A percentile compares a stretch with the other conserved stretches of the same genome.
Evolutionary conservation across 352 stramenopile species (phyloP).

Genomic region (Peronospora belbahrii): DNA sequence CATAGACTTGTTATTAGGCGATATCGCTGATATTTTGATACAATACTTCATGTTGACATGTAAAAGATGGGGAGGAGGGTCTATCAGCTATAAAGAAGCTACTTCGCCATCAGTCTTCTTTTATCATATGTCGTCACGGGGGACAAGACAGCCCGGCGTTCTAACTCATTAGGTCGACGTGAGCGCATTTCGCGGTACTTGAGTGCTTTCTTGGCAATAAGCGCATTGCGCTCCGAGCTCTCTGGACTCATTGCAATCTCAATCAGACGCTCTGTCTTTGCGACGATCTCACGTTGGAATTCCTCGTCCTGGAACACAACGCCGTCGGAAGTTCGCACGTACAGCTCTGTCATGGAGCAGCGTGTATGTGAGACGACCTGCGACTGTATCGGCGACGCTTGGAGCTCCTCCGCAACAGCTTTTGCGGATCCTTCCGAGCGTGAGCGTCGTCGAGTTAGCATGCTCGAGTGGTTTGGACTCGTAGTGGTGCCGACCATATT

Average conservation of each 20-base stretch:
- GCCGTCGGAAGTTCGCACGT: slow-evolving; percentile 19
- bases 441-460: slow-evolving; percentile 12
- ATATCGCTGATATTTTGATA: not conserved
- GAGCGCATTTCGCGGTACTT: slow-evolving; percentile 26
- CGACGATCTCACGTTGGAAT: slow-evolving; percentile 22
- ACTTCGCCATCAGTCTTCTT: not conserved
- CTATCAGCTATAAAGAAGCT: not conserved
- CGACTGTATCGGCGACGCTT: slow-evolving; percentile 2
- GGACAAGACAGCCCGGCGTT: not conserved
- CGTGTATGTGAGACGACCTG: not conserved
- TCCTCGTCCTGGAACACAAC: slow-evolving; percentile 26
- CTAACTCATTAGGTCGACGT: slow-evolving; percentile 6
- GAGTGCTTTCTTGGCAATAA: slow-evolving; percentile 29
- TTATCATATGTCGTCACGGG: not conserved
- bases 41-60: not conserved
- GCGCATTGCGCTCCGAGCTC: slow-evolving; percentile 24
- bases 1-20: no score
- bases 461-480: not conserved
- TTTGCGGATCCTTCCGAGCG: slow-evolving; percentile 17
- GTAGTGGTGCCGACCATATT: slow-evolving; percentile 5
- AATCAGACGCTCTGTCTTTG: slow-evolving; percentile 21
- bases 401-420: slow-evolving; percentile 3
- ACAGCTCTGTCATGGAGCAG: slow-evolving; percentile 18
- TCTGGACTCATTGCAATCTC: slow-evolving; percentile 22
- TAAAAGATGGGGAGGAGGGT: not conserved